Evolutionary conservation across 495 filamentous ascomycete genomes (phyloP), one percentile per base, ranked within the genome.

Genomic region (Aspergillus saccharolyticus): DNA sequence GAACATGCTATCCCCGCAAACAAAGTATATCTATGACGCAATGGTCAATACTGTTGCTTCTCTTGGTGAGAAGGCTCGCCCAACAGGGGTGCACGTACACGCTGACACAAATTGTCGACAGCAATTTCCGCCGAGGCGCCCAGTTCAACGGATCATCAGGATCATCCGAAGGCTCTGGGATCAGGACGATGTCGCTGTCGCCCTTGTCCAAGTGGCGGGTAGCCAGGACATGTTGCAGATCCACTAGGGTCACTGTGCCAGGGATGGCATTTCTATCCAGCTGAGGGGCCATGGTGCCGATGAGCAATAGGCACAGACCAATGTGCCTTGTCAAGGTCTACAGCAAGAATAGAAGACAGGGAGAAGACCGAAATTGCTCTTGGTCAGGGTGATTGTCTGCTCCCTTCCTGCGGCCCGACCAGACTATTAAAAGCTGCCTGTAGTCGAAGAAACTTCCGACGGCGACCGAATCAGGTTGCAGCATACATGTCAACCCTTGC

Each of bases 121-220:
- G 60, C 15, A 76, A 58, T 66, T 85, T 86, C 46, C 83, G 75
- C 42, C 72, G 69, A 4, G 69, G 74, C 53, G 81, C 77, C 83
- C 83, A 86, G 55, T 85, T 85, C 58, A 87, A 66, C 14, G 83
- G 83, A 55, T 87, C 83, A 51, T 85, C 77, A 2, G 82, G 81
- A 57, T 85, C 78, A 44, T 66, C 65, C 0, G 82, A 84, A 1
- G 83, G 83, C 0, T 78, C 69, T 3, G 83, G 84, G 24, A 85
- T 74, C 22, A 87, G 67, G n/a, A 86, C 78, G 53, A 85, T 78
- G 46, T 84, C 82, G 42, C 65, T 62, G 53, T 78, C 61, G 1
- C 69, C 67, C 28, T 54, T 46, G 54, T 74, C 66, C 56, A 73
- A 52, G 64, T 79, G 70, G 50, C 72, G 70, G 59, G 78, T 61